Base-by-base conservation (phyloP, 371 early-diverging fungal species). In the Capniomyces stellatus region DNA sequence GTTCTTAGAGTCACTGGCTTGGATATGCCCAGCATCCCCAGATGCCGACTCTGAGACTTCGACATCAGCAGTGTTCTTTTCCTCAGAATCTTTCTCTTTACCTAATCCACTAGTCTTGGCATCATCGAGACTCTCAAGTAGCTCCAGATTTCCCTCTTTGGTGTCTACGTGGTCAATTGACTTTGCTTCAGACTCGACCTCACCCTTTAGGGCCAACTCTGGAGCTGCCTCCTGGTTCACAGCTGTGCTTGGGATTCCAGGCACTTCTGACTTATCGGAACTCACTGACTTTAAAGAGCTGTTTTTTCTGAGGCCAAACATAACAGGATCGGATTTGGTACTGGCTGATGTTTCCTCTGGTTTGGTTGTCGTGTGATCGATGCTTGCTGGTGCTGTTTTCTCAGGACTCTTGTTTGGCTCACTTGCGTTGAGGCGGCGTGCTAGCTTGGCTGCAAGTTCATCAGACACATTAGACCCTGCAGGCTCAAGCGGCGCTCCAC, bases 301-400 rank as follows among this genome's bases (percentile, higher is more conserved):
- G 56, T 51, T 0, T 62, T 60, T 24, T 66, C 67, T 10, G 44
- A 49, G 1, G 60, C 31, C 0, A 43, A 53, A 29, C n/a, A n/a
- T n/a, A n/a, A n/a, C n/a, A n/a, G n/a, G n/a, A n/a, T n/a, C n/a
- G n/a, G n/a, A n/a, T 52, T 42, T 40, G 51, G 19, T 24, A 48
- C 43, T 21, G 51, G 31, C 27, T 46, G 51, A 42, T 67, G 67
- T n/a, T 56, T 55, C 2, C 58, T 58, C 21, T 56, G 59, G 51
- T 60, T 66, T 23, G 58, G 57, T 30, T 51, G 55, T 2, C 63
- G 55, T 43, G 64, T 27, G 25, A 59, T 57, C 50, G 60, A 57
- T 12, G 60, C 48, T 55, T 52, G 56, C n/a, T 59, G 52, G 48
- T 68, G 55, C 29, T 69, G 62, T 42, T 67, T 59, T 42, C 57